Evolutionary conservation across 2,329 filamentous ascomycete species (phyloP), one percentile per base, ranked within the genome.

Genomic region (Xylogone sp.): DNA sequence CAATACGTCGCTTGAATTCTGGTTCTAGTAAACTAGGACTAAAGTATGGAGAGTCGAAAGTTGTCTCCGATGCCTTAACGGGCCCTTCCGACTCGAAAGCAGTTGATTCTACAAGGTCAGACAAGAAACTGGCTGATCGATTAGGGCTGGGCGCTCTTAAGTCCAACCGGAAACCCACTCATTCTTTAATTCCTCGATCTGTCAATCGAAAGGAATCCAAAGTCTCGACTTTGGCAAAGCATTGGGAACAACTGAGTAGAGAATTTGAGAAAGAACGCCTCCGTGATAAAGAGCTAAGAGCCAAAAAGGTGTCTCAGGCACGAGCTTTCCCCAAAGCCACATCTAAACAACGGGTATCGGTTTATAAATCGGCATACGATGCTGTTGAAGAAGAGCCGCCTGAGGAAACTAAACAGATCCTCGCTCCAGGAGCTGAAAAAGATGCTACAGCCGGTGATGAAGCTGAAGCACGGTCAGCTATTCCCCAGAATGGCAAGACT

Each of bases 161-260:
- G 63, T 69, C 69, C 19, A 70, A 75, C 52, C 71, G 77, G 21
- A 85, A 84, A 62, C 66, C 69, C 1, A 74, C 74, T 2, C 71
- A 76, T n/a, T 97, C 94, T 1, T 79, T 93, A 42, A 97, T 99
- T 54, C 92, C 92, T 22, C 84, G 94, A 27, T 94, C 94, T 21
- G 83, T 96, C 22, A 88, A 85, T 65, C 84, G 80, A 59, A 86
- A 84, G 58, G 80, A 86, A 48, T 83, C 88, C 3, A 89, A 88
- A 62, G 94, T 99, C 2, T 95, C 91, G 8, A 91, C 86, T n/a
- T 77, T 99, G 46, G 90, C 94, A 18, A 90, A 90, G 60, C 94
- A 97, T 67, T 97, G 99, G 65, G 95, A 99, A 69, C 92, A 97
- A 68, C 77, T 99, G 51, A 97, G 91, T 61, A 86, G 92, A 21